These are phyloP conservation scores for Aspergillus flavus DNA, from an alignment of 2,329 filamentous ascomycete genomes.

Conservation along the genomic window DNA sequence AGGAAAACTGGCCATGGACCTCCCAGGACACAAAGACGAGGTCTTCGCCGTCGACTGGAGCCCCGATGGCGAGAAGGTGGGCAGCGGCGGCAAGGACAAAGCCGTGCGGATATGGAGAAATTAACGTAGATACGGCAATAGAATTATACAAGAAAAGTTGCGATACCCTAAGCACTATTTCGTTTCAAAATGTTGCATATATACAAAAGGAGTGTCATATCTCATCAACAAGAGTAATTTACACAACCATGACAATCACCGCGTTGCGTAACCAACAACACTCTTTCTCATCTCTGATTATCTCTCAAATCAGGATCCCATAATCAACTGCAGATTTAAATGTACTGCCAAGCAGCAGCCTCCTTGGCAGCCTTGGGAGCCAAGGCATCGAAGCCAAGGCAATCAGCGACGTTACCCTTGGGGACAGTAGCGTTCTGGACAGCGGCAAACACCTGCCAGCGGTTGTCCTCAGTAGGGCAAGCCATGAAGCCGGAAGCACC, in stretches of 20 bases:
- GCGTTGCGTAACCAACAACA: not conserved
- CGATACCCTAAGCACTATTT: constrained; percentile 22
- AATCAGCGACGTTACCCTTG: constrained; percentile 39
- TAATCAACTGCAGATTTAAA: constrained; percentile 24
- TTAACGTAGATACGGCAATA: constrained; percentile 36
- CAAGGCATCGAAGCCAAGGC: constrained; percentile 43
- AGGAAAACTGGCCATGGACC: constrained; percentile 77
- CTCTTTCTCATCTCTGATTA: not conserved
- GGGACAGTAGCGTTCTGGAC: constrained; percentile 45
- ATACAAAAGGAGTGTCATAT: constrained; percentile 3
- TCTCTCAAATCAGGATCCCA: not conserved
- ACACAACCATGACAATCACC: not conserved
- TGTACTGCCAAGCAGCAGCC: constrained; percentile 47
- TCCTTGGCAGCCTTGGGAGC: constrained; percentile 31
- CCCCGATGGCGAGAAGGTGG: constrained; percentile 83
- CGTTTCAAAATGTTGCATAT: not conserved
- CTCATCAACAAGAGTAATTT: not conserved
- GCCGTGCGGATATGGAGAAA: constrained; percentile 67
- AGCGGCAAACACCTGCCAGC: constrained; percentile 48
- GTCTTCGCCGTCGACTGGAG: constrained; percentile 96
- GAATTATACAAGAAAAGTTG: constrained; percentile 7
- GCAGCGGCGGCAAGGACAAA: constrained; percentile 92
- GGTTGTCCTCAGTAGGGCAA: constrained; percentile 38
- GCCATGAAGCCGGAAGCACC: constrained; percentile 48
- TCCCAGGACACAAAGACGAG: constrained; percentile 89